Conservation (phyloP, 306 rosid genomes). For the Adenanthera pavonina region DNA sequence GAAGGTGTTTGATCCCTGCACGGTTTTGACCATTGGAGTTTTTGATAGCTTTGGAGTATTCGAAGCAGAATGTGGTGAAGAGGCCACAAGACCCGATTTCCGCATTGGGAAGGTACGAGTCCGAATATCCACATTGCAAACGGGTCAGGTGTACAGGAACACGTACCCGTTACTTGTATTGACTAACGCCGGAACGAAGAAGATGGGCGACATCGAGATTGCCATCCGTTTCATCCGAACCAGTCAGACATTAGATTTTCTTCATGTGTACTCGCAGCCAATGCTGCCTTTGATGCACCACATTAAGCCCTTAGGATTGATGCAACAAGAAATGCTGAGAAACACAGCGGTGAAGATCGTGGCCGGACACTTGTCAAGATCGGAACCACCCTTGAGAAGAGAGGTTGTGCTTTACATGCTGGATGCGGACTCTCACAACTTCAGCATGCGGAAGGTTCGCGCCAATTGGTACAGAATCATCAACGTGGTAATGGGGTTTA, state of each 20-base stretch:
- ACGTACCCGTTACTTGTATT: constrained; percentile 65
- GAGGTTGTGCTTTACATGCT: constrained; percentile 75
- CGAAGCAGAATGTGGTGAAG: constrained; percentile 36
- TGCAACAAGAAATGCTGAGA: constrained; percentile 73
- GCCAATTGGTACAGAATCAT: constrained; percentile 78
- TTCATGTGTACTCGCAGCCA: constrained; percentile 77
- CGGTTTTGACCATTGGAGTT: constrained; percentile 77
- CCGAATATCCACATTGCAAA: constrained; percentile 72
- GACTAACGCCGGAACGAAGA: constrained; percentile 57
- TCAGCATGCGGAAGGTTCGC: constrained; percentile 80
- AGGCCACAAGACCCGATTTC: constrained; percentile 50
- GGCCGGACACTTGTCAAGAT: constrained; percentile 65
- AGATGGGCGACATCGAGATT: constrained; percentile 83
- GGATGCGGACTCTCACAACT: constrained; percentile 71
- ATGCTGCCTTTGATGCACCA: constrained; percentile 89
- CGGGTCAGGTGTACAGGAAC: constrained; percentile 65
- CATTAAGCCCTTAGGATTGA: constrained; percentile 67
- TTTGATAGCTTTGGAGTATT: constrained; percentile 59
- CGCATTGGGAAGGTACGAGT: constrained; percentile 73
- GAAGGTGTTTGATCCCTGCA: constrained; percentile 87
- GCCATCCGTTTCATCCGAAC: constrained; percentile 66
- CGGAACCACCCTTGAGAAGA: constrained; percentile 75
- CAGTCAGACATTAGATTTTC: constrained; percentile 62
- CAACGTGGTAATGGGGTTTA: constrained; percentile 54
- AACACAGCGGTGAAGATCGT: constrained; percentile 66